A percentile compares a stretch with the other conserved stretches of the same genome.
These are phyloP conservation scores for Teratosphaeria zuluensis DNA, from an alignment of 2,329 filamentous ascomycete species.

Conservation along the genomic window DNA sequence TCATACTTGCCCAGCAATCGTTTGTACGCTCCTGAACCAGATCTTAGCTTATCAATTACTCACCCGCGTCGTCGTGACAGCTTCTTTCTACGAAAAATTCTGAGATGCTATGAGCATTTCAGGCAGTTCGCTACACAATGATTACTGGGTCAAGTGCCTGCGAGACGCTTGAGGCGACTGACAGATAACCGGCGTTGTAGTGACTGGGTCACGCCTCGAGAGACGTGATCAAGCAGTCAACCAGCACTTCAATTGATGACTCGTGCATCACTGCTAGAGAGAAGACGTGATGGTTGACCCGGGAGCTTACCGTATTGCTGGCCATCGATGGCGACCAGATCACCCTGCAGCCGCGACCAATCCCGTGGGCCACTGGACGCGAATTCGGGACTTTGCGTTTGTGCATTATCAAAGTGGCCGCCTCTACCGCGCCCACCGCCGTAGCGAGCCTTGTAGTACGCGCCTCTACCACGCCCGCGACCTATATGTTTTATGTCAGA, in stretches of 20 bases:
- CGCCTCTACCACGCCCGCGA: constrained; percentile 18
- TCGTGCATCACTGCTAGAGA: background rate
- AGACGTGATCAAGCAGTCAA: background rate
- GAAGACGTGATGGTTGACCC: background rate
- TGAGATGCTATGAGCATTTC: background rate
- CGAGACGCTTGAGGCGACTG: no score
- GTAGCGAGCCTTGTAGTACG: constrained; percentile 22
- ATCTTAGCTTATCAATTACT: background rate
- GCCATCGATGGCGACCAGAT: constrained; percentile 19
- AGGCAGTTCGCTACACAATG: no score
- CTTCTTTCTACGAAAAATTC: background rate
- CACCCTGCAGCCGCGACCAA: constrained; percentile 16
- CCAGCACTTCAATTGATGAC: background rate
- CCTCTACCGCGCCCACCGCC: constrained; percentile 11
- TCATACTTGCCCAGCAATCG: constrained; percentile 19
- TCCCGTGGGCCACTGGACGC: background rate
- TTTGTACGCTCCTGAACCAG: constrained; percentile 23
- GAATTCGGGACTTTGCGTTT: constrained; percentile 1
- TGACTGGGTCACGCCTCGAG: background rate
- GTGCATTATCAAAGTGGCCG: background rate
- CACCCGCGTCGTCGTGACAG: background rate
- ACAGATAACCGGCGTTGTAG: background rate
- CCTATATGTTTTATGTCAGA: background rate
- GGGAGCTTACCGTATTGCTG: constrained; percentile 21
- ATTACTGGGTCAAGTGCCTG: no score